Percentiles rank a stretch among this genome's conserved stretches.
Conservation (phyloP, 2,329 filamentous ascomycete genomes). For the Alternaria sp. region DNA sequence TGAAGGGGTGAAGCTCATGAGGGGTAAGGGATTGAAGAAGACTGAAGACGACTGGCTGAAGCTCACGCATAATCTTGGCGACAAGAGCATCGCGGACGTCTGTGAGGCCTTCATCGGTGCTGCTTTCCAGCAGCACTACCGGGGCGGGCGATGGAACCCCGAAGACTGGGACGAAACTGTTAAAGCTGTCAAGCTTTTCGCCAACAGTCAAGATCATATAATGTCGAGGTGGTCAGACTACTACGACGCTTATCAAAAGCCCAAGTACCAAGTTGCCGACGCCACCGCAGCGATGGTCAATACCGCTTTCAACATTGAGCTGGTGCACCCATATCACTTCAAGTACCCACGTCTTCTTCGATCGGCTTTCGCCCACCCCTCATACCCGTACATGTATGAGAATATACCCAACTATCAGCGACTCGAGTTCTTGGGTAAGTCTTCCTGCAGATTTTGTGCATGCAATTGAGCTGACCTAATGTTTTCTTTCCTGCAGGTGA, state of each 20-base stretch:
- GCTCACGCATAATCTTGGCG: conserved; percentile 69
- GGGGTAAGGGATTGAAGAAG: conserved; percentile 70
- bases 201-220: conserved; percentile 71
- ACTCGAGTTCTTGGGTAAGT: not conserved
- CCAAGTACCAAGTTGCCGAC: conserved; percentile 70
- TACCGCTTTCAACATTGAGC: conserved; percentile 69
- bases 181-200: conserved; percentile 71
- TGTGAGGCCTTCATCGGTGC: conserved; percentile 95
- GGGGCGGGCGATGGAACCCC: conserved; percentile 49
- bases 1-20: conserved; percentile 72
- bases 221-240: conserved; percentile 78
- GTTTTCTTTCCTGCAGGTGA: conserved; percentile 91
- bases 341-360: conserved; percentile 75
- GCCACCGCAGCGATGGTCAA: conserved; percentile 72
- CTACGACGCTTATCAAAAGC: conserved; percentile 69
- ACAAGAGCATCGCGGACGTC: conserved; percentile 93
- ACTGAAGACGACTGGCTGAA: conserved; percentile 55
- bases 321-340: conserved; percentile 71
- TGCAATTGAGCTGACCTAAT: not conserved
- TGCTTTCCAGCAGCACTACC: conserved; percentile 66
- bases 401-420: conserved; percentile 84
- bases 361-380: conserved; percentile 88
- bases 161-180: conserved; percentile 66
- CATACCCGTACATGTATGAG: conserved; percentile 76
- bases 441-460: not conserved